A percentile compares a stretch with the other conserved stretches of the same genome.
Evolutionary conservation across 768 basidiomycete species (phyloP).

Genomic region (Kwoniella sp.): DNA sequence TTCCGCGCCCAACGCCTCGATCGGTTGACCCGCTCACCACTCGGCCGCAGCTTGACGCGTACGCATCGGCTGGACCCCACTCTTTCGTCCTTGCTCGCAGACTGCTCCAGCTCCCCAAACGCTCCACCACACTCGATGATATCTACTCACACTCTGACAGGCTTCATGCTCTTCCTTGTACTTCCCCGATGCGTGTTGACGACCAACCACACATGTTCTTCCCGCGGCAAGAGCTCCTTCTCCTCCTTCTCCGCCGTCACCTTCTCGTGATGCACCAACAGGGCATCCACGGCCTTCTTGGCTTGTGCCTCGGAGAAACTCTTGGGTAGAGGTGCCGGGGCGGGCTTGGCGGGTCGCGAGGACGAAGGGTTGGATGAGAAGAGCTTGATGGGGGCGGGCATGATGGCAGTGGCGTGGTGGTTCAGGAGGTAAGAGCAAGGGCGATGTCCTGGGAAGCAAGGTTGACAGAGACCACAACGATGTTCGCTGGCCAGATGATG

Average conservation of each 20-base stretch:
- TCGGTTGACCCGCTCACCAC: no score
- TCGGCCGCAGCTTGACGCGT: no score
- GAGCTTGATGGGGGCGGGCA: slow-evolving; percentile 15
- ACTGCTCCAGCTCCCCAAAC: no score
- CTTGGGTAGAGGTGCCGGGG: slow-evolving; percentile 21
- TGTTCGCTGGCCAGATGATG: no score
- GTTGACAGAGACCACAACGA: not conserved
- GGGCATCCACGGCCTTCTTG: slow-evolving; percentile 70
- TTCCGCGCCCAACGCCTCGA: no score
- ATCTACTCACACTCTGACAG: slow-evolving; percentile 73
- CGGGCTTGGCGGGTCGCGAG: slow-evolving; percentile 6
- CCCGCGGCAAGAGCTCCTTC: slow-evolving; percentile 63
- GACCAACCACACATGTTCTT: slow-evolving; percentile 84
- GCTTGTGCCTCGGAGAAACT: slow-evolving; percentile 65
- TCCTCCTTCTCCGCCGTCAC: slow-evolving; percentile 64
- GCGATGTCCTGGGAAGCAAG: not conserved
- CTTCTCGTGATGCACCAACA: slow-evolving; percentile 67
- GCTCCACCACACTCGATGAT: no score
- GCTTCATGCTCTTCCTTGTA: slow-evolving; percentile 70
- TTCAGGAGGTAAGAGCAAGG: no score
- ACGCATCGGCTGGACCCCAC: no score
- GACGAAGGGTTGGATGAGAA: slow-evolving; percentile 6
- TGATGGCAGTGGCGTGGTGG: no score
- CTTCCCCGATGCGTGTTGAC: slow-evolving; percentile 79
- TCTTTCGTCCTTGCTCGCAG: no score